Base-by-base conservation (phyloP, 169 alveolate genomes). In the Cryptosporidium felis region DNA sequence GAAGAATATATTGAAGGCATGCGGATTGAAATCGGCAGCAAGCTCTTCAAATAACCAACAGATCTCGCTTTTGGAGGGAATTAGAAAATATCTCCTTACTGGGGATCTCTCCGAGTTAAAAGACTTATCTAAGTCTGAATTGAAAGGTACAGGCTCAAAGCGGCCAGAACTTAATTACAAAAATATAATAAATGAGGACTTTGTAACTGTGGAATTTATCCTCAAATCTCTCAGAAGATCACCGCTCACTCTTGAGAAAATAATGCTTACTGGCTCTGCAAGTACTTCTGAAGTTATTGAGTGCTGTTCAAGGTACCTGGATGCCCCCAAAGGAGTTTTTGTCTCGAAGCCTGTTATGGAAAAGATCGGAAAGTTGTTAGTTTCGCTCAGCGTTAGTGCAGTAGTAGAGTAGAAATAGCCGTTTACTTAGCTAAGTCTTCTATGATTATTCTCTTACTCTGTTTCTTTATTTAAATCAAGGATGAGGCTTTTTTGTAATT, bases 11-110 rank as follows among this genome's bases (percentile, higher is more conserved):
- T 23, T 74, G 21, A 74, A 74, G 14, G 46, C 74, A 26, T 74
- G 85, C 44, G 85, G 85, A 10, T 12, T 74, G 40, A 74, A 74
- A 36, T 74, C 85, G 14, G 21, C 59, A 8, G 8, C 63, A 56
- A 74, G 38, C n/a, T 21, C 85, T 49, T 56, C 67, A 12, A 21
- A 42, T 26, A 49, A 74, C 28, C 66, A 74, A 23, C 67, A 53
- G 23, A 74, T 53, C 32, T 8, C 45, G 10, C 28, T 74, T 45
- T 18, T 74, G 16, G 60, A 74, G 28, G 56, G 46, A 10, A 74
- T 74, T 18, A 74, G 67, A 53, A 44, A 34, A 14, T 74, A 74
- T 74, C 12, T 74, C 9, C 42, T 74, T 6, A 74, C 66, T 2
- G 85, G 66, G n/a, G 59, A 74, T 34, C 40, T 53, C 18, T 32